Evolutionary conservation across 768 basidiomycete species (phyloP).

Genomic region (Termitomyces bulborhizus): DNA sequence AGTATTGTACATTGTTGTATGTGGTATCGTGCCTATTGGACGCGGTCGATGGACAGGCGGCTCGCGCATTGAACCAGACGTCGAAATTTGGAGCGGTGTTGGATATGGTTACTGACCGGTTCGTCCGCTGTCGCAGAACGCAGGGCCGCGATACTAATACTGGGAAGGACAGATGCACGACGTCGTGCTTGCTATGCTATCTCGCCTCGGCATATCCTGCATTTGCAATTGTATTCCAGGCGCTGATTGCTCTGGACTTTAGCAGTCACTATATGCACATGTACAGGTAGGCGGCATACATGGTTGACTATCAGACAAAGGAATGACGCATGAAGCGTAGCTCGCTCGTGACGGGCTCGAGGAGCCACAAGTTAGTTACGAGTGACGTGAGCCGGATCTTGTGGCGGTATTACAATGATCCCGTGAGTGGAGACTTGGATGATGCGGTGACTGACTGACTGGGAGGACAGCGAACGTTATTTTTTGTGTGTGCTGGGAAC

Average conservation of each 20-base stretch:
- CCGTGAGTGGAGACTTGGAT: slow-evolving; percentile 43
- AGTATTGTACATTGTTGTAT: slow-evolving; percentile 86
- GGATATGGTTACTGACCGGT: slow-evolving; percentile 99
- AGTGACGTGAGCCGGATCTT: slow-evolving; percentile 91
- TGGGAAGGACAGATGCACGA: slow-evolving; percentile 70
- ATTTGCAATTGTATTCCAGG: slow-evolving; percentile 85
- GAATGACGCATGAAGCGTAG: slow-evolving; percentile 33
- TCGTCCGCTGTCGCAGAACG: slow-evolving; percentile 17
- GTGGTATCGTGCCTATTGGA: slow-evolving; percentile 89
- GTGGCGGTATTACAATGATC: slow-evolving; percentile 90
- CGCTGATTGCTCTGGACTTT: slow-evolving; percentile 95
- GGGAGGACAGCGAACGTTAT: slow-evolving; percentile 64
- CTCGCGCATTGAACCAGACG: slow-evolving; percentile 81
- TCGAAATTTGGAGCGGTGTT: slow-evolving; percentile 97
- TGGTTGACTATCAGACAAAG: background rate
- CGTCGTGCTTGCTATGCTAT: slow-evolving; percentile 91
- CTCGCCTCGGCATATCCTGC: slow-evolving; percentile 84
- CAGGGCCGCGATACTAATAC: background rate
- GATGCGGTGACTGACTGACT: background rate
- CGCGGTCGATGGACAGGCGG: slow-evolving; percentile 92
- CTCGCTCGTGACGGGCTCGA: slow-evolving; percentile 89
- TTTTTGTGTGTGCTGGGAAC: slow-evolving; percentile 91
- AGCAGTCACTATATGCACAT: slow-evolving; percentile 99
- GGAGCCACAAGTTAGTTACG: slow-evolving; percentile 88
- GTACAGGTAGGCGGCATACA: slow-evolving; percentile 71